These are phyloP conservation scores for Glebionis coronaria DNA, from an alignment of 129 eudicot genomes.

Conservation along the genomic window DNA sequence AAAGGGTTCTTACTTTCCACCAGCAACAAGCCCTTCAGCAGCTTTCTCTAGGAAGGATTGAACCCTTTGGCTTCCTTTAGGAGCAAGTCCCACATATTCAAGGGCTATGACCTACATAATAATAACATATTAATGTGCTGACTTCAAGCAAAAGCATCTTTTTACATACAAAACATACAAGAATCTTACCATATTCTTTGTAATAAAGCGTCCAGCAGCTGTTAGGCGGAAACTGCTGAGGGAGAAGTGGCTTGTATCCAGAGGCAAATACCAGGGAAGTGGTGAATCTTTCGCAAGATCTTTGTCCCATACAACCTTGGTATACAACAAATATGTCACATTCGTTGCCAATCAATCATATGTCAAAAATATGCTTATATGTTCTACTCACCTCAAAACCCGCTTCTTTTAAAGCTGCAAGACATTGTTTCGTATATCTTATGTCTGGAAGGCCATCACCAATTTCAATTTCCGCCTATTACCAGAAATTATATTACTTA, in stretches of 20 bases:
- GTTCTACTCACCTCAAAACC: slow-evolving; percentile 76
- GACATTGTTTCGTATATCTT: slow-evolving; percentile 67
- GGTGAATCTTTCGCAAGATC: slow-evolving; percentile 73
- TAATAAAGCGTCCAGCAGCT: slow-evolving; percentile 76
- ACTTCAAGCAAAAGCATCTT: background rate
- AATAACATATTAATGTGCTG: background rate
- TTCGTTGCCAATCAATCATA: background rate
- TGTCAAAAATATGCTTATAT: background rate
- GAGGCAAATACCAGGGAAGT: slow-evolving; percentile 76
- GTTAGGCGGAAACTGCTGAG: slow-evolving; percentile 78
- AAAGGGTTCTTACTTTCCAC: slow-evolving; percentile 72
- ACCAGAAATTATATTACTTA: slow-evolving; percentile 6
- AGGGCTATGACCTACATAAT: slow-evolving; percentile 58
- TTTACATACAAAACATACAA: slow-evolving; percentile 5
- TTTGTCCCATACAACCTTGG: slow-evolving; percentile 69
- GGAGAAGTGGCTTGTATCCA: slow-evolving; percentile 71
- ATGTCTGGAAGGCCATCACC: slow-evolving; percentile 96
- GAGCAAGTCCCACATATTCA: slow-evolving; percentile 80
- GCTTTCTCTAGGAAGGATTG: slow-evolving; percentile 89
- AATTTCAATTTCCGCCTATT: slow-evolving; percentile 87
- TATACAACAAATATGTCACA: background rate
- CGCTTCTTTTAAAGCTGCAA: slow-evolving; percentile 81
- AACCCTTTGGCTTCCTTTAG: slow-evolving; percentile 93
- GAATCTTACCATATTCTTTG: slow-evolving; percentile 72
- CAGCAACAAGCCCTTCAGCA: slow-evolving; percentile 95